Base-by-base conservation (phyloP, 208 protist species). In the Wallacemonas collosoma region DNA sequence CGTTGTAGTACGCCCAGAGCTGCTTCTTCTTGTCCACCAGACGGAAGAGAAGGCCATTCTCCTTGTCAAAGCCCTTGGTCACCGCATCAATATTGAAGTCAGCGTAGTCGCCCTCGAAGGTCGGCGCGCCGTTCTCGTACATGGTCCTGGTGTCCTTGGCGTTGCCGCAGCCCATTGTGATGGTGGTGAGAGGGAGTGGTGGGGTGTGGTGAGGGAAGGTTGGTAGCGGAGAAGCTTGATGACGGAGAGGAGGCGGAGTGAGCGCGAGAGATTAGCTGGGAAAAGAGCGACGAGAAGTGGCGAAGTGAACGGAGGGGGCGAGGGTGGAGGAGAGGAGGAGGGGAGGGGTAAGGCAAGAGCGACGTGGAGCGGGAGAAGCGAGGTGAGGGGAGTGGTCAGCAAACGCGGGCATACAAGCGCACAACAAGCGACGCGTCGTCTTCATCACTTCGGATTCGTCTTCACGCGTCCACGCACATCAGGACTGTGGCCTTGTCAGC, bases 1-100 rank as follows among this genome's bases (percentile, higher is more conserved):
- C 90, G 74, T 89, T 95, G 79, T 95, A 95, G 82, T 83, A 93
- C 26, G 82, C 87, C 86, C 89, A 95, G 51, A 67, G 58, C 50
- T 78, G 71, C 4, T 68, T 65, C 17, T 62, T 39, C n/a, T 51
- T 74, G 81, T 90, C 84, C 36, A 88, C 80, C 15, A 95, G 75
- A 50, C 87, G 87, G 75, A 93, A 95, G 71, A 93, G 83, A 1
- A 95, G 82, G 36, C 90, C 87, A 55, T 91, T 91, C 64, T 78
- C 68, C 72, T 89, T 71, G 64, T 91, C 79, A 53, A 91, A 93
- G 39, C 75, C 62, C 74, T 86, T 83, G 57, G 78, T 68, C 26
- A 79, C 65, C 47, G 81, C 83, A 68, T 88, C 77, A 26, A 63
- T 63, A 12, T 43, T 43, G 57, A 63, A 63, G 57, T 63, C 38